Percentiles rank a stretch among this genome's conserved stretches.
phyloP scores from a whole-genome alignment of 2,329 filamentous ascomycete genomes.

The Tolypocladium album region DNA sequence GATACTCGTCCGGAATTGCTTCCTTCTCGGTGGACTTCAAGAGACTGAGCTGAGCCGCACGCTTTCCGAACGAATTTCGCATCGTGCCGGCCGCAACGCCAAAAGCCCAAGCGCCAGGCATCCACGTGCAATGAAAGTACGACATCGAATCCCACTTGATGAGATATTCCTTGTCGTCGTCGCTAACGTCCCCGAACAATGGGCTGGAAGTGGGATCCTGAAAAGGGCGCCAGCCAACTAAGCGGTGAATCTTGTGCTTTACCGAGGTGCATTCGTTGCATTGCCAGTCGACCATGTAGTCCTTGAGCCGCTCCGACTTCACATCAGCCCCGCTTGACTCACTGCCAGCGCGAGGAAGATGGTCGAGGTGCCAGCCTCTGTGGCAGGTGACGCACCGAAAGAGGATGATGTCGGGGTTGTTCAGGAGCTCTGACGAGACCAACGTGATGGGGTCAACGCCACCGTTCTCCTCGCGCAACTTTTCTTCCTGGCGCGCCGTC shows the following conservation, averaged over 20 bases:
- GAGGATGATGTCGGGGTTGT: slow-evolving; percentile 66
- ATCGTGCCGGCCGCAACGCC: slow-evolving; percentile 53
- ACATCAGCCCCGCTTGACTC: slow-evolving; percentile 21
- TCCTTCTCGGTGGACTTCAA: slow-evolving; percentile 60
- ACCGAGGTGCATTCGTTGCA: slow-evolving; percentile 67
- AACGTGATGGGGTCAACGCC: slow-evolving; percentile 65
- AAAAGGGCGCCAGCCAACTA: slow-evolving; percentile 80
- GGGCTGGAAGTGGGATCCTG: slow-evolving; percentile 25
- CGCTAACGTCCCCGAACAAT: slow-evolving; percentile 32
- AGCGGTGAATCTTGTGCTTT: slow-evolving; percentile 56
- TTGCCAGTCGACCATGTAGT: slow-evolving; percentile 66
- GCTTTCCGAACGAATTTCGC: slow-evolving; percentile 67
- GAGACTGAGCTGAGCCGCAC: slow-evolving; percentile 45
- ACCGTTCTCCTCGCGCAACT: slow-evolving; percentile 65
- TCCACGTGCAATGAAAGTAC: slow-evolving; percentile 77
- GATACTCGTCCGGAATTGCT: slow-evolving; percentile 77
- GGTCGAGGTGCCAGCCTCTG: slow-evolving; percentile 73
- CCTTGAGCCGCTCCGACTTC: slow-evolving; percentile 45
- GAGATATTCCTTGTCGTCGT: slow-evolving; percentile 79
- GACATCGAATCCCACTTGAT: slow-evolving; percentile 78
- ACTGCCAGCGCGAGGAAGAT: slow-evolving; percentile 49
- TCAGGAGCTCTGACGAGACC: slow-evolving; percentile 53
- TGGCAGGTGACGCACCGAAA: slow-evolving; percentile 75
- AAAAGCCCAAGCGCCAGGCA: slow-evolving; percentile 81
- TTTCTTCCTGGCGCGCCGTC: slow-evolving; percentile 72